phyloP scores from a whole-genome alignment of 2,329 filamentous ascomycete species.

The Rutstroemia sydowiana region DNA sequence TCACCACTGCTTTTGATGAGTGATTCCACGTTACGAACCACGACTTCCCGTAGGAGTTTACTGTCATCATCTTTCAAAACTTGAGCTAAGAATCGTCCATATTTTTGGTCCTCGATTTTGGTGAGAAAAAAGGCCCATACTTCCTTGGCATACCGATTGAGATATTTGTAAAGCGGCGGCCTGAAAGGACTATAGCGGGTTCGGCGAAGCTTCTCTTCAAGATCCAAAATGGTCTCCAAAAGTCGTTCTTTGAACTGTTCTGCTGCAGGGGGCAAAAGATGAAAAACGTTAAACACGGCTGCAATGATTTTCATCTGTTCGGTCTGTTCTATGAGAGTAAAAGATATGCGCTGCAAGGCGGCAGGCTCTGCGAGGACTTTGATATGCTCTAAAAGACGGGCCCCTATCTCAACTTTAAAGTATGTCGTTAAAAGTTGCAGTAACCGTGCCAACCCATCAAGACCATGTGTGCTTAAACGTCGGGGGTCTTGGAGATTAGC shows the following conservation, averaged over 20 bases:
- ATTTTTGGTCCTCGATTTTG: conserved; percentile 75
- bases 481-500: conserved; percentile 94
- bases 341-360: conserved; percentile 81
- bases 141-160: conserved; percentile 88
- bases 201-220: conserved; percentile 77
- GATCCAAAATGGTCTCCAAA: conserved; percentile 80
- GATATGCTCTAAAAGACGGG: conserved; percentile 87
- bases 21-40: conserved; percentile 64
- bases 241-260: conserved; percentile 86
- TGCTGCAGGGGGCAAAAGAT: conserved; percentile 84
- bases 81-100: conserved; percentile 87
- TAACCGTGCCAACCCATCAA: conserved; percentile 85
- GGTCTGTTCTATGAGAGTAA: conserved; percentile 90
- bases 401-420: conserved; percentile 97
- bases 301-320: conserved; percentile 90
- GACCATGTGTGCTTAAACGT: conserved; percentile 76
- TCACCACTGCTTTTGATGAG: conserved; percentile 64
- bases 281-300: conserved; percentile 93
- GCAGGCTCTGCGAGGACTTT: conserved; percentile 78
- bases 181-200: conserved; percentile 91
- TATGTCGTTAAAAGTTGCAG: conserved; percentile 92
- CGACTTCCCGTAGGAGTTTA: conserved; percentile 63
- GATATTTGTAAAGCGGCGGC: conserved; percentile 80
- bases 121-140: conserved; percentile 74
- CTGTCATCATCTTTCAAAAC: conserved; percentile 72